Evolutionary conservation across 78 protist genomes (phyloP).

Genomic region (Dictyostelium citrinum): DNA sequence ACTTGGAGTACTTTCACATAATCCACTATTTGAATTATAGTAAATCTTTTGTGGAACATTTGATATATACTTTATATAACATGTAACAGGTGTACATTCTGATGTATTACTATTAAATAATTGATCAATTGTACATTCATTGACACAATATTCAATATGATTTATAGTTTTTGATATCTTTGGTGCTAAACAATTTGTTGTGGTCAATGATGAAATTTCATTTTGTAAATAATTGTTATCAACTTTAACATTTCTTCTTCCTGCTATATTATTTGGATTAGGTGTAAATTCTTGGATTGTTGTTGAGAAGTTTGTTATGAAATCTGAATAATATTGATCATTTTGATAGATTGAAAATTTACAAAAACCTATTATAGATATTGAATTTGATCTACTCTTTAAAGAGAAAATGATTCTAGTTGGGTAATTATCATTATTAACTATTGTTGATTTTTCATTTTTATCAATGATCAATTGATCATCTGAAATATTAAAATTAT

Average conservation of each 20-base stretch:
- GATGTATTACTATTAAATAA: background rate
- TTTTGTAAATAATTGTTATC: background rate
- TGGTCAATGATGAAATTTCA: background rate
- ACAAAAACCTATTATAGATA: background rate
- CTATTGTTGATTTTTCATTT: background rate
- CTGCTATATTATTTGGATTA: background rate
- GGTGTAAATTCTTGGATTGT: background rate
- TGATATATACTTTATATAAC: background rate
- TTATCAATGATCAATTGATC: background rate
- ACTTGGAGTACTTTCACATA: background rate
- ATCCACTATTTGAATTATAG: background rate
- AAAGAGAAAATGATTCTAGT: background rate
- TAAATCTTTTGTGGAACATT: background rate
- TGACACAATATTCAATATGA: background rate
- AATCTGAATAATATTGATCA: background rate
- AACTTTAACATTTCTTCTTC: background rate
- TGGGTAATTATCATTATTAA: background rate
- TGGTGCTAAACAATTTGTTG: background rate
- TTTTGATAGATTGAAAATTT: background rate
- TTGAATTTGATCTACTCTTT: background rate
- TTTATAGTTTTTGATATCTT: background rate
- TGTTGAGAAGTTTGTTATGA: background rate
- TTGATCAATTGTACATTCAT: conserved; percentile 8
- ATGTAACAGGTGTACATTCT: background rate
- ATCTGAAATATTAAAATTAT: background rate